A percentile compares a stretch with the other conserved stretches of the same genome.
Conservation (phyloP, 352 stramenopile species). For the Thraustochytrium sp. region DNA sequence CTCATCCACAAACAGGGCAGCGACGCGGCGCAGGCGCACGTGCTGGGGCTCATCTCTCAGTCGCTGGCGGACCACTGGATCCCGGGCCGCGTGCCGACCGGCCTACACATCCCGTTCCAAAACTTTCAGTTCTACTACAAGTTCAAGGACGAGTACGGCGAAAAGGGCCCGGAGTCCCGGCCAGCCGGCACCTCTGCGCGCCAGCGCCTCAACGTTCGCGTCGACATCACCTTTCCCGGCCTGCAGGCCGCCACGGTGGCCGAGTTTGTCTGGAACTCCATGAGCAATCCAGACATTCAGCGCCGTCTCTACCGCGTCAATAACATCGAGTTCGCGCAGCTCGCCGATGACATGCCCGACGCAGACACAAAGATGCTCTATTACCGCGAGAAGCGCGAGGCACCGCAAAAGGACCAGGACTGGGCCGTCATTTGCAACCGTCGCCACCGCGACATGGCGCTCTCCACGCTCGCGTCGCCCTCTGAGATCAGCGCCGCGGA, state of each 20-base stretch:
- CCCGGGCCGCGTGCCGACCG: not conserved
- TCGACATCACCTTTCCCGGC: slow-evolving; percentile 35
- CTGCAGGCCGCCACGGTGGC: not conserved
- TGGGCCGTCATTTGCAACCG: slow-evolving; percentile 13
- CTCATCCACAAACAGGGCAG: slow-evolving; percentile 29
- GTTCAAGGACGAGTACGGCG: slow-evolving; percentile 19
- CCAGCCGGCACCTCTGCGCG: not conserved
- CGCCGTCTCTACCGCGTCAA: not conserved
- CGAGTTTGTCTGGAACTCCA: slow-evolving; percentile 32
- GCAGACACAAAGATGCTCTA: slow-evolving; percentile 20
- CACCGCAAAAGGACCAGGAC: slow-evolving; percentile 30
- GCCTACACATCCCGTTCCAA: not conserved
- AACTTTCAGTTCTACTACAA: slow-evolving; percentile 40
- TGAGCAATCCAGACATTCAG: slow-evolving; percentile 16
- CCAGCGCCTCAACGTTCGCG: slow-evolving; percentile 40
- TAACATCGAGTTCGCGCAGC: not conserved
- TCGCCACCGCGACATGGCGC: not conserved
- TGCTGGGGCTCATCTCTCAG: slow-evolving; percentile 20
- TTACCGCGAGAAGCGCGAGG: slow-evolving; percentile 1
- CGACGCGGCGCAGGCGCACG: not conserved
- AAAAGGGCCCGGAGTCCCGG: not conserved
- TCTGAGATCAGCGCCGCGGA: not conserved
- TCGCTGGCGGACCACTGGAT: slow-evolving; percentile 33
- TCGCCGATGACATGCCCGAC: slow-evolving; percentile 18
- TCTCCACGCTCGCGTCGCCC: not conserved